These are phyloP conservation scores for Pythium monospermum DNA, from an alignment of 352 stramenopile species.

Conservation along the genomic window DNA sequence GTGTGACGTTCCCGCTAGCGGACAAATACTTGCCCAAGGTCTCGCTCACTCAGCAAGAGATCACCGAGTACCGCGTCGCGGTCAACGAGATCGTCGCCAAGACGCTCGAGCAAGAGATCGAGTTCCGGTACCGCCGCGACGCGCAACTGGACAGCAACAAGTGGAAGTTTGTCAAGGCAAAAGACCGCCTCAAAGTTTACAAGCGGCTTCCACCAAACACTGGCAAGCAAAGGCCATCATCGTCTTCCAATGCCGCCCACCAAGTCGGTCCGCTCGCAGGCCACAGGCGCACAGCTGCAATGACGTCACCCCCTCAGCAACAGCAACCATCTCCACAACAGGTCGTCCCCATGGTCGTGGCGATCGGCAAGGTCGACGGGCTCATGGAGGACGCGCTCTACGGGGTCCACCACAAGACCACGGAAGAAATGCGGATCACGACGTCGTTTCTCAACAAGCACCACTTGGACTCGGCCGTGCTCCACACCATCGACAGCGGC, in stretches of 20 bases:
- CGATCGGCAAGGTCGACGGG: constrained; percentile 37
- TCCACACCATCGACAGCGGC: constrained; percentile 35
- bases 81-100: constrained; percentile 35
- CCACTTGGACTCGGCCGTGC: constrained; percentile 37
- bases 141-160: constrained; percentile 19
- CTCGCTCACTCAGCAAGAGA: constrained; percentile 26
- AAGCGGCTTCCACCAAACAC: constrained; percentile 6
- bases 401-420: constrained; percentile 43
- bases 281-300: background rate
- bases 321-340: constrained; percentile 5
- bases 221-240: constrained; percentile 25
- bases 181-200: constrained; percentile 19
- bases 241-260: background rate
- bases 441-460: constrained; percentile 32
- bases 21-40: constrained; percentile 19
- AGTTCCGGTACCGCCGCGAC: constrained; percentile 16
- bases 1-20: constrained; percentile 22
- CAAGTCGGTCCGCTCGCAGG: background rate
- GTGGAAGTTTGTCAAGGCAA: constrained; percentile 28
- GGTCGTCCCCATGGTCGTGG: constrained; percentile 35
- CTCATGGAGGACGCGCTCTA: constrained; percentile 45
- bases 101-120: constrained; percentile 43
- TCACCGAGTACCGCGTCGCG: constrained; percentile 25
- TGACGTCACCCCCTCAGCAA: constrained; percentile 5
- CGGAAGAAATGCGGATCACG: constrained; percentile 41